Conservation (phyloP, 2,329 filamentous ascomycete genomes). For the Talaromyces verruculosus region DNA sequence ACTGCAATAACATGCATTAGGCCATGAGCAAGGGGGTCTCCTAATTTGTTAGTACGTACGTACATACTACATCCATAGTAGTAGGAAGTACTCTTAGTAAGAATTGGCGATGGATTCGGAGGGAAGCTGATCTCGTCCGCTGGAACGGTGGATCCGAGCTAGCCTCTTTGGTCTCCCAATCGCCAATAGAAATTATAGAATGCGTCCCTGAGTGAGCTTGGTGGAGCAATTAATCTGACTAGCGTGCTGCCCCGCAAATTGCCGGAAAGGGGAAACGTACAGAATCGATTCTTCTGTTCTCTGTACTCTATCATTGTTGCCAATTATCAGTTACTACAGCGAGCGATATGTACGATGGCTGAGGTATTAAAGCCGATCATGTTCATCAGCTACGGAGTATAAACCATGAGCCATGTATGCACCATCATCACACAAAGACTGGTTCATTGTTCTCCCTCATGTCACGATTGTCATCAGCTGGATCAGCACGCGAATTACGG, state of each 20-base stretch:
- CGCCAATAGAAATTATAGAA: too few species aligned
- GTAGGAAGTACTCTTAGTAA: too few species aligned
- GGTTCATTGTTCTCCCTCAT: not conserved
- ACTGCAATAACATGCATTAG: too few species aligned
- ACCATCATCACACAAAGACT: not conserved
- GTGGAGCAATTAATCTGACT: not conserved
- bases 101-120: not conserved
- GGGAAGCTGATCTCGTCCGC: not conserved
- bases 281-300: not conserved
- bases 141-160: not conserved
- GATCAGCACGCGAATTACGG: not conserved
- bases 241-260: not conserved
- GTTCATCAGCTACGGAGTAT: not conserved
- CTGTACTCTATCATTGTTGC: not conserved
- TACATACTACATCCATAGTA: too few species aligned
- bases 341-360: too few species aligned
- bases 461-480: not conserved
- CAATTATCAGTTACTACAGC: too few species aligned
- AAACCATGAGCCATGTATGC: not conserved
- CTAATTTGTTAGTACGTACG: too few species aligned
- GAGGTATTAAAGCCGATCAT: not conserved
- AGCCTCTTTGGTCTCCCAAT: too few species aligned
- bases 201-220: not conserved
- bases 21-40: too few species aligned
- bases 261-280: conserved; percentile 9